Base-by-base conservation (phyloP, 192 early-diverging fungal genomes). In the Dimargaris verticillata region DNA sequence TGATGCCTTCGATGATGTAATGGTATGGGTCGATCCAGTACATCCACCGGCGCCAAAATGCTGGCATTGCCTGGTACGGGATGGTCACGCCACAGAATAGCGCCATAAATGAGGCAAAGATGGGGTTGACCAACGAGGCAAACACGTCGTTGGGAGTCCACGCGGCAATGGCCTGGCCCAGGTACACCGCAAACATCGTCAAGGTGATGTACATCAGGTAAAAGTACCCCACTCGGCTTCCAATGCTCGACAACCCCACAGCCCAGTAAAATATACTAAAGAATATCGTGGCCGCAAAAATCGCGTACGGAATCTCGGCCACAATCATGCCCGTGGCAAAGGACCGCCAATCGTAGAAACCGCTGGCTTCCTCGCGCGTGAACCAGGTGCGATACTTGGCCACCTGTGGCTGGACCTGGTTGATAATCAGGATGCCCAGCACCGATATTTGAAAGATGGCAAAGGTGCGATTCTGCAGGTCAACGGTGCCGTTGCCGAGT, bases 181-280 rank as follows among this genome's bases (percentile, higher is more conserved):
- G 68, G 0, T 78, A 78, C 0, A 88, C 66, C 41, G 82, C 72
- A 64, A 84, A 91, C 13, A 87, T 61, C 49, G 79, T 76, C 62
- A 84, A 72, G 38, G 81, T 15, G 26, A 76, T 66, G 50, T 81
- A 72, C 42, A 79, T 63, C n/a, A 85, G 28, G 63, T 83, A 90
- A 52, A 88, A 83, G 60, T 78, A 87, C 43, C 79, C 75, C 3
- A 69, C 72, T 50, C 77, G 65, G 29, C 72, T 67, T 14, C 76
- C 65, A 10, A 64, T 62, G 10, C 29, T 53, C 44, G 73, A 74
- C 38, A 90, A 73, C 1, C 83, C 85, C n/a, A 78, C 74, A 24
- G 80, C 75, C 81, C 82, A 91, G 72, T 91, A 91, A 54, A 84
- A 86, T 44, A 77, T 68, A n/a, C 80, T 62, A 69, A 87, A 86